Base-by-base conservation (phyloP, 768 basidiomycete genomes). In the Kwoniella sp. region DNA sequence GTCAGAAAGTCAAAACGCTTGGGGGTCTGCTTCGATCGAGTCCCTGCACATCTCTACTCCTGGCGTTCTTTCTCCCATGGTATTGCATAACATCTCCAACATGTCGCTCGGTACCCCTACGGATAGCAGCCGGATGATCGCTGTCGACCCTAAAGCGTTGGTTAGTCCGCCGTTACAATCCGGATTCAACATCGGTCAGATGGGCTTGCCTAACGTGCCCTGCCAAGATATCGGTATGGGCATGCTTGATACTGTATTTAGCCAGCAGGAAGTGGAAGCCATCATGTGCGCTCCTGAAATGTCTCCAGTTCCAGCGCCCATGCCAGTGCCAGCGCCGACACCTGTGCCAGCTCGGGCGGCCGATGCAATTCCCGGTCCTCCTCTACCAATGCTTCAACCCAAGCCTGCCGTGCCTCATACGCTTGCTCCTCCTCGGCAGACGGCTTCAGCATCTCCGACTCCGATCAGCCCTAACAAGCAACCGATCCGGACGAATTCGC, bases 141-240 rank as follows among this genome's bases (percentile, higher is more conserved):
- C 58, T 48, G 59, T 66, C n/a, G 71, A 73, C 61, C 74, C 74
- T 2, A 67, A 68, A 31, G 72, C 69, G 15, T 38, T 75, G 50
- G 67, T 67, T 30, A 71, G 69, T 28, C 73, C 74, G 30, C 69
- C 73, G 1, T 22, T 69, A 2, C 63, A 54, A 20, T 22, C 63
- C 51, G 62, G 53, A 34, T 66, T 60, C 51, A 63, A 61, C 26
- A 20, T 57, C 51, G 63, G 54, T 58, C 15, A 29, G 45, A 34
- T 52, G 51, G 34, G 57, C n/a, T 23, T 54, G 20, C 28, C 38
- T 12, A 34, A 51, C 8, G 34, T 26, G 22, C 51, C 54, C 8
- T 22, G 30, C 20, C 66, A 58, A 20, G 63, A 56, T 45, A 25
- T 60, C 2, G 54, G 52, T 25, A 45, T 34, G 53, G 30, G 30